phyloP scores from a whole-genome alignment of 2,329 filamentous ascomycete genomes.

The Rhytidhysteron rufulum region DNA sequence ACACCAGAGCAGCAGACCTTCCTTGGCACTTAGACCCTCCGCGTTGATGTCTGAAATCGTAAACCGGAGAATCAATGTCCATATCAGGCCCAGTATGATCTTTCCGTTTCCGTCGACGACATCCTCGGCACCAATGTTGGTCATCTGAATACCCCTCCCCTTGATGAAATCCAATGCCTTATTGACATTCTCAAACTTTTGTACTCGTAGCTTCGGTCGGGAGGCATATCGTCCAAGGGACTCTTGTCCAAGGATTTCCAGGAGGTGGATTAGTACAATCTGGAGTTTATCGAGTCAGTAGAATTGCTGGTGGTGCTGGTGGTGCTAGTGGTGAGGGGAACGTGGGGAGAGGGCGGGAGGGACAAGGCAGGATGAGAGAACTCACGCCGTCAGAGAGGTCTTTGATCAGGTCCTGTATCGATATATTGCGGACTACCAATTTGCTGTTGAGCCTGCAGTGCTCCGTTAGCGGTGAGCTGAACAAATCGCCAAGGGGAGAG shows the following conservation, averaged over 20 bases:
- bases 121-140: slow-evolving; percentile 97
- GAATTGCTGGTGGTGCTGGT: slow-evolving; percentile 2
- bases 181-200: slow-evolving; percentile 98
- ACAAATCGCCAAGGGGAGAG: slow-evolving; percentile 5
- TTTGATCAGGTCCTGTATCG: slow-evolving; percentile 79
- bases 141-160: slow-evolving; percentile 88
- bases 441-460: slow-evolving; percentile 86
- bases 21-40: slow-evolving; percentile 96
- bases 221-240: slow-evolving; percentile 95
- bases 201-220: slow-evolving; percentile 91
- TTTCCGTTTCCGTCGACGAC: slow-evolving; percentile 97
- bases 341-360: slow-evolving; percentile 3
- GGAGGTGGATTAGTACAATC: slow-evolving; percentile 93
- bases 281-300: slow-evolving; percentile 34
- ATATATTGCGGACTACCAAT: slow-evolving; percentile 70
- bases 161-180: slow-evolving; percentile 92
- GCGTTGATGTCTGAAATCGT: slow-evolving; percentile 99
- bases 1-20: slow-evolving; percentile 93
- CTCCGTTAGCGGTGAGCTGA: slow-evolving; percentile 8
- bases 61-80: slow-evolving; percentile 96
- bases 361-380: slow-evolving; percentile 20
- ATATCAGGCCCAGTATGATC: slow-evolving; percentile 95
- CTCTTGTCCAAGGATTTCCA: slow-evolving; percentile 92
- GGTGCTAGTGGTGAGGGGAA: too few relatives aligned
- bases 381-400: slow-evolving; percentile 92